Conservation (phyloP, 2,329 filamentous ascomycete species). For the Huntiella moniliformis region DNA sequence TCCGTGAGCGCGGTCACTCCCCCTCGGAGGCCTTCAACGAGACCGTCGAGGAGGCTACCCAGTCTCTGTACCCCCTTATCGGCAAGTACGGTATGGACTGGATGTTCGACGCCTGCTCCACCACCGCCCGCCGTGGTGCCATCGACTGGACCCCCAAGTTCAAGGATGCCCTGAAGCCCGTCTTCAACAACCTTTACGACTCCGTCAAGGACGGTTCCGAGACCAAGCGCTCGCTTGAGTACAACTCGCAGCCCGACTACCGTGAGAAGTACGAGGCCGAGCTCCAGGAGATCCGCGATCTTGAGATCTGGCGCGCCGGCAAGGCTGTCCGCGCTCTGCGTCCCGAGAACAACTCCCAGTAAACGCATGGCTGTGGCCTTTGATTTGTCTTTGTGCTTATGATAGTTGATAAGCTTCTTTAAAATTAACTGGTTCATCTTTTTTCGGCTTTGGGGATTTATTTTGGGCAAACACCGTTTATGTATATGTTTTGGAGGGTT, state of each 20-base stretch:
- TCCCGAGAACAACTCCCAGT: constrained; percentile 64
- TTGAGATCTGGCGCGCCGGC: constrained; percentile 98
- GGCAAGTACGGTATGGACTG: constrained; percentile 98
- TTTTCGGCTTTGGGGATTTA: too few species aligned
- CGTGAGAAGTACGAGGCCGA: constrained; percentile 93
- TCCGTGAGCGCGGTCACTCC: constrained; percentile 93
- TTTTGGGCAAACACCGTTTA: too few species aligned
- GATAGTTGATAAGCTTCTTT: neutral
- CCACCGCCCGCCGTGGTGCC: constrained; percentile 91
- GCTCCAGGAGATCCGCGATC: constrained; percentile 92
- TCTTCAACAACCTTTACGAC: constrained; percentile 96
- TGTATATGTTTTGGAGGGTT: neutral
- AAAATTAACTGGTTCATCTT: too few species aligned
- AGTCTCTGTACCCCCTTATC: constrained; percentile 94
- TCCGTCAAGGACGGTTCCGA: constrained; percentile 78
- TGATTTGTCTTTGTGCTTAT: constrained; percentile 3
- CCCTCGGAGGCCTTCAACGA: constrained; percentile 99
- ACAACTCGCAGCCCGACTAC: constrained; percentile 93
- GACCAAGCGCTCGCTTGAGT: constrained; percentile 91
- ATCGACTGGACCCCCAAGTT: constrained; percentile 96
- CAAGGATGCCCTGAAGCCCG: constrained; percentile 96
- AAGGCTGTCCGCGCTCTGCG: constrained; percentile 86
- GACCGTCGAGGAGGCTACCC: constrained; percentile 98
- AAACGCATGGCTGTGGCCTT: constrained; percentile 18
- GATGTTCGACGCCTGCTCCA: constrained; percentile 99